Evolutionary conservation across 1,284 basidiomycete genomes (phyloP), one percentile per base, ranked within the genome.

Genomic region (Pholiota adiposa): DNA sequence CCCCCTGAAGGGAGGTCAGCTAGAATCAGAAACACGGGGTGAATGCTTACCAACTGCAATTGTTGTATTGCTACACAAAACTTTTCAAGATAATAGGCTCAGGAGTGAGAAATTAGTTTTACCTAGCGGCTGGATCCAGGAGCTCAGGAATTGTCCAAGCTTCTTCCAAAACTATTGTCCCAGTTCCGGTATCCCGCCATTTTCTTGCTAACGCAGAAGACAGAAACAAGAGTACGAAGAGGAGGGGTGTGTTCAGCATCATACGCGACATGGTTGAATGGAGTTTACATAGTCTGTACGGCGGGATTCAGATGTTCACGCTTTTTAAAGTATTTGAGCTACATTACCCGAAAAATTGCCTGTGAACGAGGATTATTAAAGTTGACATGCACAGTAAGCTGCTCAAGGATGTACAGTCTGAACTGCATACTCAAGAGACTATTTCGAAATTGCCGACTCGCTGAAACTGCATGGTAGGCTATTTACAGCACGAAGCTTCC

Each of bases 121-220:
- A 46, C 44, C 44, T 23, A 16, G 23, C 25, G 31, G 64, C 60
- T 50, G 70, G 69, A 49, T 50, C 54, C 2, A 73, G 29, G 1
- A 79, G 68, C 19, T 73, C 74, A 16, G 75, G 75, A 8, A 73
- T 72, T 0, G 72, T 73, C 77, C 77, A 80, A 2, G 77, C 77
- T 63, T 80, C 78, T 61, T 79, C 78, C 23, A 80, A 70, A 25
- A 70, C 70, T 25, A 79, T 78, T 4, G 73, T 68, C 11, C 77
- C 77, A 5, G 60, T 69, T 4, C 75, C 75, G 16, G 67, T 73
- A 60, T 75, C 67, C 23, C 70, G 65, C 71, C 72, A 75, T 50
- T 65, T 59, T 14, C 36, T 43, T 36, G 54, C 25, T n/a, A 38
- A 14, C 44, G 12, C 11, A 25, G 25, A 25, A 27, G n/a, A n/a